Base-by-base conservation (phyloP, 345 rosid species). In the Dipteronia sinensis region DNA sequence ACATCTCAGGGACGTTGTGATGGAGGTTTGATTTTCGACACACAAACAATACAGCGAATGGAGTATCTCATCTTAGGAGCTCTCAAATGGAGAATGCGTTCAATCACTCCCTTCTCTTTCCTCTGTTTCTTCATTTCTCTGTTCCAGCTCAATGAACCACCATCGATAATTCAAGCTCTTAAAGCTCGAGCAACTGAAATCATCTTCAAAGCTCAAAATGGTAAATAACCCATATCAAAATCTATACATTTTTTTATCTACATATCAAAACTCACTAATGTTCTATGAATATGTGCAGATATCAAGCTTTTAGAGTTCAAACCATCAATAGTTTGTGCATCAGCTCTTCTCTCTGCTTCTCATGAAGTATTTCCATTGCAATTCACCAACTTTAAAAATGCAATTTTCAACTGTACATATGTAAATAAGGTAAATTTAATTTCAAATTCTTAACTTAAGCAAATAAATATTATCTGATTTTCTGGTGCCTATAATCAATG, bases 31-130 rank as follows among this genome's bases (percentile, higher is more conserved):
- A 72, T 86, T 22, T 92, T 86, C 73, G 93, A 92, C 75, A 65
- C 82, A n/a, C 85, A 83, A 63, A 85, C 88, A 63, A 80, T 90
- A 72, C 87, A 90, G 79, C 81, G 90, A 76, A 92, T 94, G 96
- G 97, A 94, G 83, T 79, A 82, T 23, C 79, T 94, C 23, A 82
- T 94, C 61, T 82, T 94, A 79, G 97, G 93, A 61, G 90, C 92
- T 74, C 85, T 94, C 20, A 86, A 91, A 80, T 94, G 98, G 98
- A 78, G 98, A 79, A 94, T 91, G 97, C 92, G 98, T 22, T 94
- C 98, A 17, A 72, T 94, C 73, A 92, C 96, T 72, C 97, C 98
- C 1, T 92, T 94, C 81, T 87, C 93, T n/a, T 94, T 94, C 77
- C 58, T 92, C 64, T 29, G 86, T 19, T 88, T 85, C 83, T 92